Evolutionary conservation across 371 early-diverging fungal genomes (phyloP).

Genomic region (Apophysomyces ossiformis): DNA sequence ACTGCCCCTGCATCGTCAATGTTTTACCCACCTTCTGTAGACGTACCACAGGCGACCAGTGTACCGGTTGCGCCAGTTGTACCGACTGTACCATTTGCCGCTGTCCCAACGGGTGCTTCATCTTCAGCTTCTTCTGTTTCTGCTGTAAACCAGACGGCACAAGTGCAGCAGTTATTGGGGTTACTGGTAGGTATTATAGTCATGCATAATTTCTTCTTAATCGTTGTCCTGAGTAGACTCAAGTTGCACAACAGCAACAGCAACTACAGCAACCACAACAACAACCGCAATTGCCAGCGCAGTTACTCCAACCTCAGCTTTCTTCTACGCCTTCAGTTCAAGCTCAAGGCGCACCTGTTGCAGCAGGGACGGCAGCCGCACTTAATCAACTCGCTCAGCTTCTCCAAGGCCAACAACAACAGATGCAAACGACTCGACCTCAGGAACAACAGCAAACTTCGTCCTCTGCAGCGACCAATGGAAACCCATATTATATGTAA

Average conservation of each 20-base stretch:
- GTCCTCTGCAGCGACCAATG: neutral
- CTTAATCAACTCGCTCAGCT: slow-evolving; percentile 26
- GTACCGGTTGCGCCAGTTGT: too few species aligned
- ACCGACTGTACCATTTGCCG: neutral
- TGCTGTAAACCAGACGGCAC: slow-evolving; percentile 21
- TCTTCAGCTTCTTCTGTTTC: slow-evolving; percentile 15
- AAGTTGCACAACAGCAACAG: slow-evolving; percentile 23
- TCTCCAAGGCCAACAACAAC: slow-evolving; percentile 28
- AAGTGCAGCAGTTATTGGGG: slow-evolving; percentile 24
- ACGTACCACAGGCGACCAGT: neutral
- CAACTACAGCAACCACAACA: slow-evolving; percentile 19
- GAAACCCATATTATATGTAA: neutral
- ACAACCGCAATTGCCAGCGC: neutral
- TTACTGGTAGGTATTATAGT: slow-evolving; percentile 19
- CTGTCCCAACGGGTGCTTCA: neutral
- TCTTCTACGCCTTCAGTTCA: slow-evolving; percentile 11
- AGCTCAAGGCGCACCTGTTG: slow-evolving; percentile 7
- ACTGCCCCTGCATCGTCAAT: slow-evolving; percentile 5
- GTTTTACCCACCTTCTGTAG: neutral
- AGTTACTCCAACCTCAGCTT: slow-evolving; percentile 12
- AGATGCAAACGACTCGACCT: slow-evolving; percentile 18
- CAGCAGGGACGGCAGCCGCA: slow-evolving; percentile 12
- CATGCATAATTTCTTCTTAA: neutral
- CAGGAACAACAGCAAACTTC: slow-evolving; percentile 9
- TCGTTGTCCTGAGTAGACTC: slow-evolving; percentile 13